phyloP scores from a whole-genome alignment of 371 early-diverging fungal genomes.

The Entomophthora muscae region DNA sequence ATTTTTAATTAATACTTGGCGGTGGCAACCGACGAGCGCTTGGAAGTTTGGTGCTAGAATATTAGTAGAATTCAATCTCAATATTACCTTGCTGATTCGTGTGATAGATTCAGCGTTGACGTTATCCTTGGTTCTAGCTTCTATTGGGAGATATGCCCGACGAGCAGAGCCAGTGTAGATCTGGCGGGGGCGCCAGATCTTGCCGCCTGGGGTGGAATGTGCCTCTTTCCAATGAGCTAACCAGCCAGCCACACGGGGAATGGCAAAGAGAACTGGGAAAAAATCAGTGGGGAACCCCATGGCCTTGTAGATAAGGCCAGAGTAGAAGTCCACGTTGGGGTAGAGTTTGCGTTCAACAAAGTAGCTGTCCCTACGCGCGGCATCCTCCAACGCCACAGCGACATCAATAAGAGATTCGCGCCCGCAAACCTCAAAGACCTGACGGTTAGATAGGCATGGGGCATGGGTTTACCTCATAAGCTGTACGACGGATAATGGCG shows the following conservation, averaged over 20 bases:
- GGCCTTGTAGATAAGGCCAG: slow-evolving; percentile 26
- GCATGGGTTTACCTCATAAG: slow-evolving; percentile 21
- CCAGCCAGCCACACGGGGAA: slow-evolving; percentile 26
- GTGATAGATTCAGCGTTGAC: not conserved
- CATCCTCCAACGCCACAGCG: slow-evolving; percentile 28
- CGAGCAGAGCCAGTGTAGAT: slow-evolving; percentile 23
- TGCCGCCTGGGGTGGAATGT: slow-evolving; percentile 19
- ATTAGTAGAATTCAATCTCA: not conserved
- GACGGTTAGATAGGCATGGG: not conserved
- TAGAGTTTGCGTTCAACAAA: slow-evolving; percentile 32
- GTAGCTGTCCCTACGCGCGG: slow-evolving; percentile 26
- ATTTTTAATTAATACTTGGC: slow-evolving; percentile 6
- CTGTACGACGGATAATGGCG: slow-evolving; percentile 23
- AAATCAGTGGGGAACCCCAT: slow-evolving; percentile 45
- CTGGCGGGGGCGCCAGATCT: slow-evolving; percentile 43
- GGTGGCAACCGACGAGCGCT: slow-evolving; percentile 8
- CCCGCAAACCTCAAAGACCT: slow-evolving; percentile 34
- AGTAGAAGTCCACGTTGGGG: slow-evolving; percentile 40
- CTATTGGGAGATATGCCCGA: slow-evolving; percentile 21
- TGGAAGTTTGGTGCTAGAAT: slow-evolving; percentile 7
- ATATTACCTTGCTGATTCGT: not conserved
- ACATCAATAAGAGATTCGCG: slow-evolving; percentile 32
- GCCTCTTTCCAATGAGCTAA: slow-evolving; percentile 31
- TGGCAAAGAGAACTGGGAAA: slow-evolving; percentile 31
- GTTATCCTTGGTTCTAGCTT: slow-evolving; percentile 5